Conservation (phyloP, 2,329 filamentous ascomycete genomes). For the Blastomyces emzantsi region DNA sequence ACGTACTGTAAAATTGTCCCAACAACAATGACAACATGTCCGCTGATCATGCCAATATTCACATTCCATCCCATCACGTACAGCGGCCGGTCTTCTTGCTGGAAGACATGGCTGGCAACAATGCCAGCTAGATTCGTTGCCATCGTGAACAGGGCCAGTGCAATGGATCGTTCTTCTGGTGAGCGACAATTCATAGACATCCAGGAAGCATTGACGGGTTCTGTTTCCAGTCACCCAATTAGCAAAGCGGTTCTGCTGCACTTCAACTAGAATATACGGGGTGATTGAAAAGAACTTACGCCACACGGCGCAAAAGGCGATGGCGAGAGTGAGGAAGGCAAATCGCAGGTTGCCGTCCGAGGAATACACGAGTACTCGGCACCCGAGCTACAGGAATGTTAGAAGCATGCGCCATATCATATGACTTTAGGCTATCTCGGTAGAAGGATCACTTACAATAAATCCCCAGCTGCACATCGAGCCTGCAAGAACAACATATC, state of each 20-base stretch:
- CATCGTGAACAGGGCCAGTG: neutral
- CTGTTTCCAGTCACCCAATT: neutral
- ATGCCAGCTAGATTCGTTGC: neutral
- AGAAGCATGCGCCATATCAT: neutral
- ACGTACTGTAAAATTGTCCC: neutral
- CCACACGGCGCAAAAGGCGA: conserved; percentile 10
- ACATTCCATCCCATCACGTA: neutral
- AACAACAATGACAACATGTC: neutral
- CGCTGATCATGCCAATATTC: neutral
- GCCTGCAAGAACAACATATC: conserved; percentile 9
- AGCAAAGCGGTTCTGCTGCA: neutral
- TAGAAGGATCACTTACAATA: conserved; percentile 2
- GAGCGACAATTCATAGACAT: neutral
- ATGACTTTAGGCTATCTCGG: neutral
- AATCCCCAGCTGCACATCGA: conserved; percentile 12
- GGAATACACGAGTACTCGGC: conserved; percentile 5
- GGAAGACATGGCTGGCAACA: neutral
- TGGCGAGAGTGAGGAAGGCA: conserved; percentile 9
- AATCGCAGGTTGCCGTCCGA: conserved; percentile 7
- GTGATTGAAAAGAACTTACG: conserved; percentile 7
- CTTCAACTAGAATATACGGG: neutral
- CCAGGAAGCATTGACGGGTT: neutral
- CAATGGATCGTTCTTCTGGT: conserved; percentile 3
- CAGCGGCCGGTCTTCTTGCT: neutral
- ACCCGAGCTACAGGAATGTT: conserved; percentile 9